phyloP scores from a whole-genome alignment of 2,329 filamentous ascomycete genomes.

The Colletotrichum somersetense region DNA sequence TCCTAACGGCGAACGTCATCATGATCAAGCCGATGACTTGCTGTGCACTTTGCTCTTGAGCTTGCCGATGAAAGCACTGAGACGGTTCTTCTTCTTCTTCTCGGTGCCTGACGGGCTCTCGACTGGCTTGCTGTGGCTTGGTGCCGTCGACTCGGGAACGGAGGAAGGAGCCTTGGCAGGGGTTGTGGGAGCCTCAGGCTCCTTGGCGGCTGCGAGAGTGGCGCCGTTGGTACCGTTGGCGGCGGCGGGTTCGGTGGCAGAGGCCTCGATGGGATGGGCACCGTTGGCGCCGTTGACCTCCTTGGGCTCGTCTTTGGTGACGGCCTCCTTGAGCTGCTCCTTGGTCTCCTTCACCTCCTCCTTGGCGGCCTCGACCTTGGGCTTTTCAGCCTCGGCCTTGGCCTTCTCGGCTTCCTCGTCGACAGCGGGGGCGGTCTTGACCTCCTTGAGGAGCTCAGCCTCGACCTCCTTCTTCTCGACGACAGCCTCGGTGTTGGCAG shows the following conservation, averaged over 20 bases:
- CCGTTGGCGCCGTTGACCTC: conserved; percentile 37
- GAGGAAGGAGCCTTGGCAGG: conserved; percentile 40
- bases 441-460: conserved; percentile 77
- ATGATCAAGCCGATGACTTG: conserved; percentile 36
- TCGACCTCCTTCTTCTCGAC: conserved; percentile 82
- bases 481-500: conserved; percentile 75
- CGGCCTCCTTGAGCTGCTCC: conserved; percentile 34
- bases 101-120: conserved; percentile 51
- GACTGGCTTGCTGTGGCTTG: conserved; percentile 48
- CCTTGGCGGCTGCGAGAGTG: conserved; percentile 43
- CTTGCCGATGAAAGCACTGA: conserved; percentile 73
- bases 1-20: conserved; percentile 39
- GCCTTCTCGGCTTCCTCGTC: conserved; percentile 47
- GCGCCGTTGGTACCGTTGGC: conserved; percentile 43
- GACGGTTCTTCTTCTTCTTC: conserved; percentile 76
- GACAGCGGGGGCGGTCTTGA: conserved; percentile 58
- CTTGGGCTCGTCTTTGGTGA: conserved; percentile 43
- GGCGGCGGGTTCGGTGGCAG: conserved; percentile 14
- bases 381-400: conserved; percentile 43
- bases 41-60: conserved; percentile 62
- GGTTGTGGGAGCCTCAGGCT: conserved; percentile 36
- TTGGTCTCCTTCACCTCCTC: conserved; percentile 42
- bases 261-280: conserved; percentile 23
- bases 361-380: conserved; percentile 45
- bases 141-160: conserved; percentile 41